Evolutionary conservation across 331 rosid species (phyloP).

Genomic region (Stylosanthes scabra): DNA sequence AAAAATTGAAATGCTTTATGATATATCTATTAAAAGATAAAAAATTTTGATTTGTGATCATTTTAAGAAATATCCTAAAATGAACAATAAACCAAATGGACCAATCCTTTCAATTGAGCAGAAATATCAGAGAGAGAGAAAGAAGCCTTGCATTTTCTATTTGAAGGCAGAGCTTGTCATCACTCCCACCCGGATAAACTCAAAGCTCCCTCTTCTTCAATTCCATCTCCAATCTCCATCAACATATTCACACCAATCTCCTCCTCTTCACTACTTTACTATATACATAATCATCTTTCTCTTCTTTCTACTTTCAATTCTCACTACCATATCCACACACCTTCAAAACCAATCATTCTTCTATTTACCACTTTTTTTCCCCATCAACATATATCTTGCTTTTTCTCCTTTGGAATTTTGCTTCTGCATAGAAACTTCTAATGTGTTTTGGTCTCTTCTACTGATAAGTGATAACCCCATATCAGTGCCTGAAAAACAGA

Average conservation of each 20-base stretch:
- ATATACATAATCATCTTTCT: neutral
- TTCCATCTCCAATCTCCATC: conserved; percentile 43
- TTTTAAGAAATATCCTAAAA: no score
- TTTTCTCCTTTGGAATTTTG: conserved; percentile 14
- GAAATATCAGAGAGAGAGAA: neutral
- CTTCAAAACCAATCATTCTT: conserved; percentile 17
- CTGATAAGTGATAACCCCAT: conserved; percentile 35
- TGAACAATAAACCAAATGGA: no score
- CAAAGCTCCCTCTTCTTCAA: conserved; percentile 16
- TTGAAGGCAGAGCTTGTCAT: conserved; percentile 54
- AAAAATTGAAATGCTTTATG: no score
- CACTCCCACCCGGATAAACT: conserved; percentile 42
- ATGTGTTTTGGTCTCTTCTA: conserved; percentile 22
- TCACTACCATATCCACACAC: neutral
- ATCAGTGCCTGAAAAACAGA: neutral
- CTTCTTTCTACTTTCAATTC: neutral
- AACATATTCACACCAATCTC: conserved; percentile 22
- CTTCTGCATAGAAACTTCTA: conserved; percentile 1
- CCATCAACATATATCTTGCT: conserved; percentile 14
- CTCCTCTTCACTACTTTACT: conserved; percentile 3
- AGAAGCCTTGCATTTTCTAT: conserved; percentile 48
- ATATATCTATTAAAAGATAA: no score
- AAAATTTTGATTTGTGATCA: no score
- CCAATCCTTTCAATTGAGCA: neutral
- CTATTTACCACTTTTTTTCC: conserved; percentile 16